These are phyloP conservation scores for Penicillium glabrum DNA, from an alignment of 2,329 filamentous ascomycete genomes.

Conservation along the genomic window DNA sequence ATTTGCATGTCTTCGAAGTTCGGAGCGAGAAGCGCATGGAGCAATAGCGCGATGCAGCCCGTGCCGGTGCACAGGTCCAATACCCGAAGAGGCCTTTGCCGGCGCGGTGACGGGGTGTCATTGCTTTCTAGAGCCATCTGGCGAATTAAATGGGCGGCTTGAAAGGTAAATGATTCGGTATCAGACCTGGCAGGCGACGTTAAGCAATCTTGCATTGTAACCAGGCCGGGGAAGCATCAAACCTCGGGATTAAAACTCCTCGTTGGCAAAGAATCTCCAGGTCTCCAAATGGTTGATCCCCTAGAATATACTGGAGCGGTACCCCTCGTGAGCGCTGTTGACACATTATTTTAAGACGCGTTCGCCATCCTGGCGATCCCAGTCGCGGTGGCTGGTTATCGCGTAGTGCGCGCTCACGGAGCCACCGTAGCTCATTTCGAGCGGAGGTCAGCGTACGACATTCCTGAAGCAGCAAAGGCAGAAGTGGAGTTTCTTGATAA, in stretches of 20 bases:
- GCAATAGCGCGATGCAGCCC: conserved; percentile 81
- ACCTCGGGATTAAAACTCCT: conserved; percentile 82
- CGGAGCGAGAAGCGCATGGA: conserved; percentile 61
- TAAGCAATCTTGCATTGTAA: not conserved
- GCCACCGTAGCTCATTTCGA: conserved; percentile 49
- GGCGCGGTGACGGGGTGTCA: not conserved
- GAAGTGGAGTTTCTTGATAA: conserved; percentile 33
- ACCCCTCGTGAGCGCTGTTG: conserved; percentile 57
- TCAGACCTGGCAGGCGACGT: conserved; percentile 51
- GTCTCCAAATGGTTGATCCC: conserved; percentile 81
- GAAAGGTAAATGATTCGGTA: conserved; percentile 66
- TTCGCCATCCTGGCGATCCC: conserved; percentile 24
- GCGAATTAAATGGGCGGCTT: conserved; percentile 53
- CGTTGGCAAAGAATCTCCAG: conserved; percentile 74
- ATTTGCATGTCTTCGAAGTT: conserved; percentile 49
- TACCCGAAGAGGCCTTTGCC: conserved; percentile 53
- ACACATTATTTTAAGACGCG: conserved; percentile 39
- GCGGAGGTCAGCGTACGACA: conserved; percentile 47
- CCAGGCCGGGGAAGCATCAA: not conserved
- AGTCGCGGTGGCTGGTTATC: conserved; percentile 7
- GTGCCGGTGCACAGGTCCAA: conserved; percentile 89
- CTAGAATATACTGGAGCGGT: conserved; percentile 87
- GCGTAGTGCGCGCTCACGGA: conserved; percentile 38
- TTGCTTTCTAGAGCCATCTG: conserved; percentile 7
- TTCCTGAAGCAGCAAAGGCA: conserved; percentile 44